Conservation (phyloP, 2,329 filamentous ascomycete species). For the Trichoderma breve region DNA sequence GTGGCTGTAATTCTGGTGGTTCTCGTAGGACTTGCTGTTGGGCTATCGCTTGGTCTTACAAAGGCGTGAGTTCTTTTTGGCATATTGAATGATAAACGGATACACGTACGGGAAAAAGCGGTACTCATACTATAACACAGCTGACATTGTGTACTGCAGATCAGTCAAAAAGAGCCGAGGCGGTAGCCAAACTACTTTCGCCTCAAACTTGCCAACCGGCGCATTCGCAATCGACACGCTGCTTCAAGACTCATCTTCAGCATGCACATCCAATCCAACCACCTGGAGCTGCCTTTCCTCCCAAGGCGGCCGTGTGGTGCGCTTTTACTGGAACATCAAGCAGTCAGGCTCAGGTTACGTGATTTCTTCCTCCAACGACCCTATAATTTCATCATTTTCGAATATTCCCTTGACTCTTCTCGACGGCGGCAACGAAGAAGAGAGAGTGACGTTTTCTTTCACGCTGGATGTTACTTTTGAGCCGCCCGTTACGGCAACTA, state of each 20-base stretch:
- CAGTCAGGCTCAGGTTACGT: conserved; percentile 43
- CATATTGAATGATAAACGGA: background rate
- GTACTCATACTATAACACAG: background rate
- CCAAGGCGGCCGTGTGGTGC: conserved; percentile 42
- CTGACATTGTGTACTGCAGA: background rate
- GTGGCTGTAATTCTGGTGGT: conserved; percentile 32
- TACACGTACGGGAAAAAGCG: background rate
- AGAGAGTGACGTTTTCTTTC: conserved; percentile 59
- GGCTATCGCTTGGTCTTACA: conserved; percentile 40
- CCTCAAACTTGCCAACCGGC: conserved; percentile 54
- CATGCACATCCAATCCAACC: conserved; percentile 56
- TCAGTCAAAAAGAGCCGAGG: background rate
- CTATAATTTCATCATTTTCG: conserved; percentile 55
- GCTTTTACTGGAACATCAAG: conserved; percentile 62
- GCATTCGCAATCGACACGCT: conserved; percentile 60
- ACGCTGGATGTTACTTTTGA: conserved; percentile 51
- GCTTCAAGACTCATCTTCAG: conserved; percentile 51
- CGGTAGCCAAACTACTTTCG: background rate
- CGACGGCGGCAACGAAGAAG: conserved; percentile 46
- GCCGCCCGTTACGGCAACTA: conserved; percentile 45
- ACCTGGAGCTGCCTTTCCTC: conserved; percentile 65
- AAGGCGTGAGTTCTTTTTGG: conserved; percentile 32
- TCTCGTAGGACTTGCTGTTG: conserved; percentile 39
- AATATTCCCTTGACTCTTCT: conserved; percentile 50
- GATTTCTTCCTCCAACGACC: conserved; percentile 56